Evolutionary conservation across 202 grass and related monocot species (phyloP).

Genomic region (Schoenoplectus triqueter): DNA sequence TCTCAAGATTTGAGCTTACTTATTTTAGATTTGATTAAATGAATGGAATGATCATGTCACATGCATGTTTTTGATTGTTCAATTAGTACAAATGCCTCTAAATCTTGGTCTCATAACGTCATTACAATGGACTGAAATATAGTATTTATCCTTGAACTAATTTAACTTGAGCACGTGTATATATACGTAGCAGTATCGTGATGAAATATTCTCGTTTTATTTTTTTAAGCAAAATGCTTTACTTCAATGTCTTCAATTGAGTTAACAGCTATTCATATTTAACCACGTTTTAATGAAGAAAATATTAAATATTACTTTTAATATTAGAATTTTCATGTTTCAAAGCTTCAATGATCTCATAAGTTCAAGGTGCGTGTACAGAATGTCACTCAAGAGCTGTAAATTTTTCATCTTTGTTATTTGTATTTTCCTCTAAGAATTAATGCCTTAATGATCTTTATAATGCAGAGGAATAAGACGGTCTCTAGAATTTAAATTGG

Average conservation of each 20-base stretch:
- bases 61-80: slow-evolving; percentile 34
- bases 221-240: neutral
- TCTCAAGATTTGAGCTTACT: slow-evolving; percentile 42
- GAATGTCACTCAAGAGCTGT: too few species aligned
- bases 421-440: too few species aligned
- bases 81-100: slow-evolving; percentile 30
- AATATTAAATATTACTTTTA: slow-evolving; percentile 4
- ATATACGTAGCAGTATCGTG: neutral
- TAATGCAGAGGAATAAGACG: too few species aligned
- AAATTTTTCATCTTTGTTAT: too few species aligned
- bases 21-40: slow-evolving; percentile 42
- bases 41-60: slow-evolving; percentile 44
- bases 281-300: neutral
- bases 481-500: too few species aligned
- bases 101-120: slow-evolving; percentile 32
- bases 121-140: neutral
- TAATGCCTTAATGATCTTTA: too few species aligned
- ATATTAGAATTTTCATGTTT: neutral
- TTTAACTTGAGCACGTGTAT: slow-evolving; percentile 3
- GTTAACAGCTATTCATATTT: neutral
- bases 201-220: neutral
- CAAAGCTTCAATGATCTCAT: neutral
- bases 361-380: neutral
- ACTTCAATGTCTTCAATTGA: neutral
- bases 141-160: neutral